Evolutionary conservation across 139 green algal genomes (phyloP).

Genomic region (Dunaliella sp.): DNA sequence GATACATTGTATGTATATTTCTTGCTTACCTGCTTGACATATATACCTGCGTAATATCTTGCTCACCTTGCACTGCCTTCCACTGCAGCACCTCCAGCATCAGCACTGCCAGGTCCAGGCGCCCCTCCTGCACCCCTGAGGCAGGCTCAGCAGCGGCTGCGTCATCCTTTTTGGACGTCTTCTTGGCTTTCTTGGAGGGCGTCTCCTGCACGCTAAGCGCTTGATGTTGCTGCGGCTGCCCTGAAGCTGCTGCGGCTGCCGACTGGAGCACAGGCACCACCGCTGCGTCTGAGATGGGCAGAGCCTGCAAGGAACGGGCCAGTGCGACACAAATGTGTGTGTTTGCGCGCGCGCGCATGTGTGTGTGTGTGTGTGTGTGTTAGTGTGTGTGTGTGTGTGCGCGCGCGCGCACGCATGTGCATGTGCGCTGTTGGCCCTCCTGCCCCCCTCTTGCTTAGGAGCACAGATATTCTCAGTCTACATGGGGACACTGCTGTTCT

Average conservation of each 20-base stretch:
- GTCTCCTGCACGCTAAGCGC: slow-evolving; percentile 6
- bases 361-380: too few relatives aligned
- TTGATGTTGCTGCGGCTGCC: slow-evolving; percentile 12
- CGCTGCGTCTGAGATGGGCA: slow-evolving; percentile 30
- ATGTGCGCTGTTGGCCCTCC: too few relatives aligned
- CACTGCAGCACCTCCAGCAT: slow-evolving; percentile 69
- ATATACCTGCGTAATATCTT: too few relatives aligned
- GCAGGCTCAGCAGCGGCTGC: background rate
- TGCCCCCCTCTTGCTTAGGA: too few relatives aligned
- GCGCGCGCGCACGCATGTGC: too few relatives aligned
- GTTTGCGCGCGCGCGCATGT: too few relatives aligned
- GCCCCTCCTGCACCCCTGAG: background rate
- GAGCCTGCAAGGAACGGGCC: slow-evolving; percentile 36
- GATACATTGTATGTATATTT: too few relatives aligned
- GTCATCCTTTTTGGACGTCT: background rate
- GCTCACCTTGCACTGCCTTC: slow-evolving; percentile 36
- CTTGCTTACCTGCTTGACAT: too few relatives aligned
- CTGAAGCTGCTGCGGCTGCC: background rate
- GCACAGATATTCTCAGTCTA: too few relatives aligned
- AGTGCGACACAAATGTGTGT: too few relatives aligned
- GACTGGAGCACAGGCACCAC: slow-evolving; percentile 36
- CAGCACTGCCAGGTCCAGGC: slow-evolving; percentile 15
- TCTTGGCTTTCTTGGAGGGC: slow-evolving; percentile 22
- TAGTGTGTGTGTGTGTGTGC: too few relatives aligned
- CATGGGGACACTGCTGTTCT: too few relatives aligned